phyloP scores from a whole-genome alignment of 2,329 filamentous ascomycete species.

The Pseudogymnoascus sp. region DNA sequence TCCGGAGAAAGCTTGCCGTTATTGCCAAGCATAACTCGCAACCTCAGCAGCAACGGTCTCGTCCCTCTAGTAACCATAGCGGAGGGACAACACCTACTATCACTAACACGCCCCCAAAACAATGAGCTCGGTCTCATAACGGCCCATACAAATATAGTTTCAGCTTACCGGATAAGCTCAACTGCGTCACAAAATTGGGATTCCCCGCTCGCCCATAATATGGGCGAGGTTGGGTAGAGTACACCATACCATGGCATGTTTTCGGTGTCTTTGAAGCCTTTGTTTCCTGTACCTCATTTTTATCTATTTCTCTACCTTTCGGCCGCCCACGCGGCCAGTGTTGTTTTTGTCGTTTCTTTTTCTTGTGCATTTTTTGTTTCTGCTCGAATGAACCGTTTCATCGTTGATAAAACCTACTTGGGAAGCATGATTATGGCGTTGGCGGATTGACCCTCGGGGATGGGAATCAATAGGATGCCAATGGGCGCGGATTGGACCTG shows the following conservation, averaged over 20 bases:
- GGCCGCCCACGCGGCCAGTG: not conserved
- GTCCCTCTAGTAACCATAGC: slow-evolving; percentile 24
- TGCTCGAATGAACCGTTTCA: not conserved
- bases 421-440: slow-evolving; percentile 7
- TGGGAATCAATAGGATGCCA: slow-evolving; percentile 7
- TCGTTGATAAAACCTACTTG: slow-evolving; percentile 1
- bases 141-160: slow-evolving; percentile 2
- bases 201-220: not conserved
- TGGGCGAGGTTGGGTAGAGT: not conserved
- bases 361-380: slow-evolving; percentile 1
- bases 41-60: slow-evolving; percentile 22
- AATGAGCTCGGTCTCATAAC: not conserved
- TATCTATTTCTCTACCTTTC: not conserved
- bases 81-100: slow-evolving; percentile 27
- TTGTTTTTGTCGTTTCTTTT: not conserved
- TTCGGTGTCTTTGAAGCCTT: not conserved
- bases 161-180: not conserved
- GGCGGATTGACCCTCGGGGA: slow-evolving; percentile 1
- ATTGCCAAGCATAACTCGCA: slow-evolving; percentile 42
- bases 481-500: not conserved
- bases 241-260: not conserved
- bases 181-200: not conserved
- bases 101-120: slow-evolving; percentile 24
- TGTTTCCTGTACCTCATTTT: not conserved
- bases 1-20: slow-evolving; percentile 53